Percentiles rank a stretch among this genome's conserved stretches.
Evolutionary conservation across 108 stramenopile species (phyloP).

Genomic region (Asterionellopsis glacialis): DNA sequence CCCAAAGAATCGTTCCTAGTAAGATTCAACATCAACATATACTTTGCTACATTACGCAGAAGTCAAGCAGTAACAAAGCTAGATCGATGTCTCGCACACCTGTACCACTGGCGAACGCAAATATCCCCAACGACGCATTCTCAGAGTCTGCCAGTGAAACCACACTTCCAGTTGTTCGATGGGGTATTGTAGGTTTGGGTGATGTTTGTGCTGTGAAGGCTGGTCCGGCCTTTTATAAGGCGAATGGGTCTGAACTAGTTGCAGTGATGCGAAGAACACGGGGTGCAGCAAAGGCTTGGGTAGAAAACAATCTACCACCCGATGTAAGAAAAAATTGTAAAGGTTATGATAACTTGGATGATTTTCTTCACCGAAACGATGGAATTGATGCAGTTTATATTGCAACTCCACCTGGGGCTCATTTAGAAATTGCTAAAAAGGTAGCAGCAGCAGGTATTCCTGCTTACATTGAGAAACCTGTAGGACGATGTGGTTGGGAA

Average conservation of each 20-base stretch:
- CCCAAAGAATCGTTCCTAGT: no score
- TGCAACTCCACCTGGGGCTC: conserved; percentile 45
- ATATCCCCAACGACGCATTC: no score
- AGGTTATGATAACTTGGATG: conserved; percentile 47
- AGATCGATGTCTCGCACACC: no score
- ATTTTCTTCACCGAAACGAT: not conserved
- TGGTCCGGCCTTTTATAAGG: conserved; percentile 60
- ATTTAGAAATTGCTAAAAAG: conserved; percentile 32
- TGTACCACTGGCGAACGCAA: no score
- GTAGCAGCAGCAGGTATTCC: conserved; percentile 32
- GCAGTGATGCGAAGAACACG: conserved; percentile 63
- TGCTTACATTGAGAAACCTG: conserved; percentile 58
- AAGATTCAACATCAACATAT: no score
- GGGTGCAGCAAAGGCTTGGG: conserved; percentile 38
- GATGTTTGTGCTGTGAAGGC: conserved; percentile 53
- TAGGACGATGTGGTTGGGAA: conserved; percentile 54
- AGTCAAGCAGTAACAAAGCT: no score
- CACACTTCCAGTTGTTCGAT: conserved; percentile 13
- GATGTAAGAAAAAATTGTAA: conserved; percentile 6
- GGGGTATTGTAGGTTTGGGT: conserved; percentile 64
- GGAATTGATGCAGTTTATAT: conserved; percentile 51
- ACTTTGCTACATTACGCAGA: no score
- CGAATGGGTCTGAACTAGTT: conserved; percentile 28
- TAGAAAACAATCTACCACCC: conserved; percentile 1
- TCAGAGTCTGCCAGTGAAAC: no score